Conservation (phyloP, 345 rosid species). For the Eucalyptus polyanthemos region DNA sequence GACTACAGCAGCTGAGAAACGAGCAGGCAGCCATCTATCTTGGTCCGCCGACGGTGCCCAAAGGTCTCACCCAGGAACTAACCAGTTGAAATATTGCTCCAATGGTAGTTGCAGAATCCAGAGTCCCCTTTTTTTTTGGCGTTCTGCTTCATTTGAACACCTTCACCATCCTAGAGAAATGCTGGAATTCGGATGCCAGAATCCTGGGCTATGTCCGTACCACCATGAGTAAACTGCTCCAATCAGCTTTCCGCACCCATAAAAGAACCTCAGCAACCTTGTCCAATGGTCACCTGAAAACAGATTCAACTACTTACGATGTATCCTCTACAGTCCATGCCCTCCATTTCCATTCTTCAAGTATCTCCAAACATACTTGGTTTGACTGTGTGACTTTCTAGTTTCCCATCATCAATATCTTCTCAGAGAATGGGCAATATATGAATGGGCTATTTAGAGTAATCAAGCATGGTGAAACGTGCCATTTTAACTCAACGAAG, state of each 20-base stretch:
- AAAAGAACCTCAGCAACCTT: not conserved
- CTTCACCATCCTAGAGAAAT: not conserved
- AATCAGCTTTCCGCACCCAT: not conserved
- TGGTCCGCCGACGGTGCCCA: accelerated
- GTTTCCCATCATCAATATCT: not conserved
- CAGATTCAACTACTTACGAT: not conserved
- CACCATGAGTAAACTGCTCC: not conserved
- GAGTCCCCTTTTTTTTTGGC: not conserved
- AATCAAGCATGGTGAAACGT: not conserved
- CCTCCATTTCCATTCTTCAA: not conserved
- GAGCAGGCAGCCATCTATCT: not conserved
- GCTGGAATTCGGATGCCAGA: not conserved
- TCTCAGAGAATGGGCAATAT: not conserved
- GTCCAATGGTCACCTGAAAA: not conserved
- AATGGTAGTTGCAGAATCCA: not conserved
- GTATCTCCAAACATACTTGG: not conserved
- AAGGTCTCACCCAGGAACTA: not conserved
- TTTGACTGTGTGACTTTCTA: not conserved
- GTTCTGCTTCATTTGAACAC: not conserved
- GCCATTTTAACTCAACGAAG: slow-evolving; percentile 28
- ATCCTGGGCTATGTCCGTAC: not conserved
- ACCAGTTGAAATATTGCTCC: not conserved
- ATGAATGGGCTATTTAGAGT: not conserved
- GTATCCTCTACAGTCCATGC: not conserved
- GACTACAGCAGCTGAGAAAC: not conserved